Base-by-base conservation (phyloP, 768 basidiomycete genomes). In the Lactarius tabidus region DNA sequence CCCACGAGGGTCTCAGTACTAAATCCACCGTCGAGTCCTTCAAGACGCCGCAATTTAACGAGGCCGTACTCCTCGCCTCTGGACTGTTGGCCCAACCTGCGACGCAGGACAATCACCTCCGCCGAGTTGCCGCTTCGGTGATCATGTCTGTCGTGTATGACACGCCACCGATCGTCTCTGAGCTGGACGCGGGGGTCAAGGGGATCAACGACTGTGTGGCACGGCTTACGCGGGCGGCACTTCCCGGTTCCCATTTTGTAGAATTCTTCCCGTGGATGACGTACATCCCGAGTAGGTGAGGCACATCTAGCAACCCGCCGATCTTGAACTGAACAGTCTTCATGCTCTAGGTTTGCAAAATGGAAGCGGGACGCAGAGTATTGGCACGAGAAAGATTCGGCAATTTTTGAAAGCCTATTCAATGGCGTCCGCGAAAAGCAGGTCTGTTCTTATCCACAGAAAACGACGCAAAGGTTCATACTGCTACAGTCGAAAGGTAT, bases 61-160 rank as follows among this genome's bases (percentile, higher is more conserved):
- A 65, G 20, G 64, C 64, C 12, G n/a, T 48, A 7, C 12, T 65
- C 6, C 51, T 65, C 26, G 53, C 45, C 1, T 26, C 59, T 12
- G 48, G 29, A 3, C 35, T 60, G 28, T 59, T 65, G 10, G 39
- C 23, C 4, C 18, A 60, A 6, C 58, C 64, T 17, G 20, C 45
- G 12, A 36, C 33, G 12, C 12, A 36, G 56, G 17, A 53, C 10
- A 6, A 41, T 1, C 61, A 61, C 33, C 39, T 59, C 29, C 28
- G 18, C 20, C 48, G 56, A 23, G 52, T 38, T 3, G 51, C 45
- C 1, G 60, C 67, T 23, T 69, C 66, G 28, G 23, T 31, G 23
- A 63, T 69, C 3, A 12, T 69, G 48, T 62, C 65, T 20, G 52
- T 64, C 41, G 35, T 59, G 8, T 69, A 69, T 36, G 66, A 64